Evolutionary conservation across 1,284 basidiomycete genomes (phyloP).

Genomic region (Puccinia hordei): DNA sequence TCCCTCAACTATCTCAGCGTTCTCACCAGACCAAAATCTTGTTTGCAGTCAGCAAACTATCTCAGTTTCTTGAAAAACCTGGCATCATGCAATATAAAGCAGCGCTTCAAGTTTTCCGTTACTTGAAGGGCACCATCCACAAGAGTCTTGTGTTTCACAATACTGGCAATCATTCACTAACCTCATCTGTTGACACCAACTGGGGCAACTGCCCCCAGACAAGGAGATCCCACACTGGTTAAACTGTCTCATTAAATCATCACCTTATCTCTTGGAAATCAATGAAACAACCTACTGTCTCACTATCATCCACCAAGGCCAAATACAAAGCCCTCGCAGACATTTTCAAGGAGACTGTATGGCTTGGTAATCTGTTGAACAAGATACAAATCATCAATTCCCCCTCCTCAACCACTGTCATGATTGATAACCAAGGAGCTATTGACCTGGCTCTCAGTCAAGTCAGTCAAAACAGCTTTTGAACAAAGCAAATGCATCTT

Average conservation of each 20-base stretch:
- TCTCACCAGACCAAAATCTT: too few relatives aligned
- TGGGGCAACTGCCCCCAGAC: not conserved
- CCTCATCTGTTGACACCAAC: not conserved
- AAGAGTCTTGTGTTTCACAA: too few relatives aligned
- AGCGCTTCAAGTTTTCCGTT: not conserved
- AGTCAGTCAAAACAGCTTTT: not conserved
- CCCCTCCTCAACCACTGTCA: not conserved
- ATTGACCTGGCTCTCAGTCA: not conserved
- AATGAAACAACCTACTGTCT: slow-evolving; percentile 2
- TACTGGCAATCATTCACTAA: too few relatives aligned
- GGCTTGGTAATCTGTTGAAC: not conserved
- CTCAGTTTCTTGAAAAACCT: not conserved
- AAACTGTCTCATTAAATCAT: not conserved
- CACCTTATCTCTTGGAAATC: slow-evolving; percentile 17
- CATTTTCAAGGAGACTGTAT: not conserved
- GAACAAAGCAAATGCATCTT: not conserved
- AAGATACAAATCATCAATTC: too few relatives aligned
- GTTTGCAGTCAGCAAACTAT: not conserved
- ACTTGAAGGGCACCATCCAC: not conserved
- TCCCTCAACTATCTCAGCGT: too few relatives aligned
- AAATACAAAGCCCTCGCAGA: slow-evolving; percentile 2
- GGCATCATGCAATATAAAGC: not conserved
- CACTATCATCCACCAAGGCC: not conserved
- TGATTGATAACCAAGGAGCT: not conserved
- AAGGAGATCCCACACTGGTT: not conserved